These are phyloP conservation scores for Rubia tinctorum DNA, from an alignment of 305 asterid genomes.

Conservation along the genomic window DNA sequence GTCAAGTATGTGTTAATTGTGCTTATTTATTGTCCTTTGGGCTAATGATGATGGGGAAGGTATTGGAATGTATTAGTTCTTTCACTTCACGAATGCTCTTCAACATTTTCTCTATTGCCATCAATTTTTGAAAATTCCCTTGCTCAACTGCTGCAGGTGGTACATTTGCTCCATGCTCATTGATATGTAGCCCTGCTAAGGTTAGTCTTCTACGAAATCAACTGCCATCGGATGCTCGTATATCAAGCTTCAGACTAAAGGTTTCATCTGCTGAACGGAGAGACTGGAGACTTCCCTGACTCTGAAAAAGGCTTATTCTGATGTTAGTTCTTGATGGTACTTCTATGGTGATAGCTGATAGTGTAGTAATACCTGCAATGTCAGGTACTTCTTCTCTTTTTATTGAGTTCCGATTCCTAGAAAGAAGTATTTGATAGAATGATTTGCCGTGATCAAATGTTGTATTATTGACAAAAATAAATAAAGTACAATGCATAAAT, in stretches of 20 bases:
- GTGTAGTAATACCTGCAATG: conserved; percentile 99
- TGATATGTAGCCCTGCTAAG: conserved; percentile 98
- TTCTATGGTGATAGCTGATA: conserved; percentile 99
- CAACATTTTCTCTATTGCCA: conserved; percentile 11
- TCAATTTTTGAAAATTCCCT: conserved; percentile 22
- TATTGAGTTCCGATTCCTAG: neutral
- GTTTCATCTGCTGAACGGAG: conserved; percentile 98
- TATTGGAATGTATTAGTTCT: conserved; percentile 22
- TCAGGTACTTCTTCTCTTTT: conserved; percentile 54
- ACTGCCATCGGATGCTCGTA: conserved; percentile 93
- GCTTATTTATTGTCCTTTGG: conserved; percentile 93
- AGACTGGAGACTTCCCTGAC: conserved; percentile 84
- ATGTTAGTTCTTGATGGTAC: conserved; percentile 98
- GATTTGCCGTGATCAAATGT: no score
- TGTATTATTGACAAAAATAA: no score
- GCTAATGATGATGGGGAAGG: conserved; percentile 99
- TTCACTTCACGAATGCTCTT: conserved; percentile 13
- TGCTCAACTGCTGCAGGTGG: conserved; percentile 74
- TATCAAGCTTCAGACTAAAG: conserved; percentile 97
- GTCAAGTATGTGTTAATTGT: conserved; percentile 89
- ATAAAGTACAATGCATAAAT: no score
- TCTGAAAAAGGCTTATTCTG: conserved; percentile 82
- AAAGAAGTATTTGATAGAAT: neutral
- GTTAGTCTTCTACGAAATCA: conserved; percentile 96
- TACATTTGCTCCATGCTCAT: conserved; percentile 95